Evolutionary conservation across 148 eudicot species (phyloP).

Genomic region (Vaccinium macrocarpon): DNA sequence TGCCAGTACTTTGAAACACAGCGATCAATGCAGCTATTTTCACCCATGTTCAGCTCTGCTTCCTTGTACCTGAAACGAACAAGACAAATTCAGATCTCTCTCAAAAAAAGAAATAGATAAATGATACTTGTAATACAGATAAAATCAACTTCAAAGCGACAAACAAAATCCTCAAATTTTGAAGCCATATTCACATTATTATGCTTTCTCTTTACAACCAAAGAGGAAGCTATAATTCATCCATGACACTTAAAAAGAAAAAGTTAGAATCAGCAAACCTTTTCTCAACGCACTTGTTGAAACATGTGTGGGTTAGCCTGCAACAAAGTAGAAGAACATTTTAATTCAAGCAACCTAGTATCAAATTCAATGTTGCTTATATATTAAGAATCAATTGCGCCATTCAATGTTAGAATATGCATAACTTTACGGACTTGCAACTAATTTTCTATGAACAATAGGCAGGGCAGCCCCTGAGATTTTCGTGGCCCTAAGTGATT

Average conservation of each 20-base stretch:
- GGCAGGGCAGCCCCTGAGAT: too few species aligned
- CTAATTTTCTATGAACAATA: not conserved
- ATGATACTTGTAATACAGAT: not conserved
- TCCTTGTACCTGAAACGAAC: conserved; percentile 73
- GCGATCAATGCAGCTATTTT: conserved; percentile 83
- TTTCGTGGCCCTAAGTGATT: too few species aligned
- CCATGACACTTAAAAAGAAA: not conserved
- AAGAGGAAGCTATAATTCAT: not conserved
- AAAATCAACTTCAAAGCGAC: not conserved
- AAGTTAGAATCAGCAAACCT: conserved; percentile 34
- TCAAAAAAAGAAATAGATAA: not conserved
- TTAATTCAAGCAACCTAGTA: not conserved
- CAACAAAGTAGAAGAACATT: conserved; percentile 14
- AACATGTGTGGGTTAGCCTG: conserved; percentile 90
- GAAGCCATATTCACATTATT: not conserved
- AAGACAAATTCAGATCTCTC: not conserved
- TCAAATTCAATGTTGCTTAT: not conserved
- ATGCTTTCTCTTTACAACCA: not conserved
- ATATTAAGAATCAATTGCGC: not conserved
- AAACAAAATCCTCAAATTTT: not conserved
- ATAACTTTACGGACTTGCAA: not conserved
- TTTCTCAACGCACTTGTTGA: conserved; percentile 69
- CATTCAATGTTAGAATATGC: not conserved
- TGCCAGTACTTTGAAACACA: conserved; percentile 94
- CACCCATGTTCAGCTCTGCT: conserved; percentile 77